Base-by-base conservation (phyloP, 345 rosid genomes). In the Hypericum perforatum region DNA sequence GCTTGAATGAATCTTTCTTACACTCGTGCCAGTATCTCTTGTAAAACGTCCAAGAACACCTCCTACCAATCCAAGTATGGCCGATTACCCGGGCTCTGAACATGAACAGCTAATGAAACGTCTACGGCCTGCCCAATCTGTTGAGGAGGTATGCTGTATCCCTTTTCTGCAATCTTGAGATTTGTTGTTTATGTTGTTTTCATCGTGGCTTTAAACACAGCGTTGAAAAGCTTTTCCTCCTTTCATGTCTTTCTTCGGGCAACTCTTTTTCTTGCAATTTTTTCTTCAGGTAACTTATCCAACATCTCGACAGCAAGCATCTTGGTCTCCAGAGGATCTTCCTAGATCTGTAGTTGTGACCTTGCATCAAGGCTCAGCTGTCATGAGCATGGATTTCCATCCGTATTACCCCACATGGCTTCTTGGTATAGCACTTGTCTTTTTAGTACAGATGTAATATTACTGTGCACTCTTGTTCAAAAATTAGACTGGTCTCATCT, bases 71-170 rank as follows among this genome's bases (percentile, higher is more conserved):
- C 16, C 75, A 11, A 76, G 78, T 45, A 70, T 85, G 80, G 89
- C 82, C 58, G 82, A 79, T 66, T 89, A 85, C 38, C 70, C 89
- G 9, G 82, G 32, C 4, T 22, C 89, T 44, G 89, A 85, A 67
- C 78, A 86, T 43, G 94, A 85, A 53, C 78, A 76, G 64, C 70
- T 82, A 43, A 59, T 85, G 81, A 85, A 85, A 76, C 79, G 94
- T 36, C 56, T 77, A 43, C 81, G 85, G 41, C 54, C 81, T 65
- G 83, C 78, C 61, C 80, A 72, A 61, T 70, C 79, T 63, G 87
- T 81, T 48, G 92, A 80, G 92, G 87, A 81, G 56, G 32, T 22
- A 22, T 22, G 32, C n/a, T n/a, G n/a, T n/a, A 22, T 22, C 32
- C 4, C 4, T 22, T 22, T 22, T 22, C 4, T 22, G 43, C 53